Evolutionary conservation across 2,329 filamentous ascomycete species (phyloP).

Genomic region (Stagonosporopsis rhizophila): DNA sequence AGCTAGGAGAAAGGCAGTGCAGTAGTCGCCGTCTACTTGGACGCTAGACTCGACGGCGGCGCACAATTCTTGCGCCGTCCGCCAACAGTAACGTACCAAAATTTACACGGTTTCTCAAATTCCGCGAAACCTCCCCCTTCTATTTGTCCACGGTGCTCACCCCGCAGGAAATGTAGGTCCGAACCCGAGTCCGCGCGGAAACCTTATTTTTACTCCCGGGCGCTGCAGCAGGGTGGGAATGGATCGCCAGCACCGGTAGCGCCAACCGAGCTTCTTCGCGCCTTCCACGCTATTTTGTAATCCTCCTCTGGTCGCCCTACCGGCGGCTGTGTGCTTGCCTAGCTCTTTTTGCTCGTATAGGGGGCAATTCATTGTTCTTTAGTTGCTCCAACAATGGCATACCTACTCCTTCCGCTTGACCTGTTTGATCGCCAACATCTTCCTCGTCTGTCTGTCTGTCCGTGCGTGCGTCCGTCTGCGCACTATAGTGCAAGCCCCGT

Average conservation of each 20-base stretch:
- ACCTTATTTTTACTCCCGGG: background rate
- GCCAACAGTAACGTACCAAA: conserved; percentile 13
- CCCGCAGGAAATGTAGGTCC: background rate
- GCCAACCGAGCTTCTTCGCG: background rate
- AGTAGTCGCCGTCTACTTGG: conserved; percentile 6
- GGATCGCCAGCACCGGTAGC: background rate
- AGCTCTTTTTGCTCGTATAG: background rate
- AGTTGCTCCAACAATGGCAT: too few species aligned
- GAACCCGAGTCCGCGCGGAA: background rate
- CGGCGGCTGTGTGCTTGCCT: background rate
- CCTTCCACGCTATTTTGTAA: background rate
- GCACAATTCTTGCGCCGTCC: conserved; percentile 1
- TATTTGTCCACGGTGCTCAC: conserved; percentile 5
- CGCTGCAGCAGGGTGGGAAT: background rate
- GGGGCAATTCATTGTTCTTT: too few species aligned
- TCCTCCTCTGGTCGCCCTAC: too few species aligned
- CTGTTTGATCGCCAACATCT: too few species aligned
- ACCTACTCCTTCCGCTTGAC: too few species aligned
- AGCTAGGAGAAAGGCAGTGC: background rate
- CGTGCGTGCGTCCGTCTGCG: too few species aligned
- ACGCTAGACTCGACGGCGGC: conserved; percentile 7
- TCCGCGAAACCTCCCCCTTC: conserved; percentile 10
- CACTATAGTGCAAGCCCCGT: too few species aligned
- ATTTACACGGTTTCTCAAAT: conserved; percentile 8
- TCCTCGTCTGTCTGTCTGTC: too few species aligned